Conservation (phyloP, 257 asterid species). For the Fraxinus anomala region DNA sequence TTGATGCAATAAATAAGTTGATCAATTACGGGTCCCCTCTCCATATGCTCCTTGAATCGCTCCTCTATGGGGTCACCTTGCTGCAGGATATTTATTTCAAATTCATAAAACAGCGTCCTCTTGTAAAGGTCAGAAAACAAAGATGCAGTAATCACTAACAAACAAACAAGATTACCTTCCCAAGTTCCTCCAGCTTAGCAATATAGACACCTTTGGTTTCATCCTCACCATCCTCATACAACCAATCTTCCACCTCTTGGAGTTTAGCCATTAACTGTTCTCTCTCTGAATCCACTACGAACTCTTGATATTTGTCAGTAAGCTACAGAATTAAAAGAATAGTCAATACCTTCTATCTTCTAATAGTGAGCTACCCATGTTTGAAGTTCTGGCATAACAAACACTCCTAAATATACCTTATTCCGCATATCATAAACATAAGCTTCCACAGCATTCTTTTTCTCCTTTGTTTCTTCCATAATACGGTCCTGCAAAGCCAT, state of each 20-base stretch:
- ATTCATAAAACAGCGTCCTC: not conserved
- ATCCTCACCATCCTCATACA: conserved; percentile 96
- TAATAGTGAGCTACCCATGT: not conserved
- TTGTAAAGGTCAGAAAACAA: not conserved
- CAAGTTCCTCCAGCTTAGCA: not conserved
- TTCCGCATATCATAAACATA: conserved; percentile 92
- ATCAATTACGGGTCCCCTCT: conserved; percentile 72
- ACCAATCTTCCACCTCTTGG: conserved; percentile 96
- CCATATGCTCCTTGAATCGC: conserved; percentile 73
- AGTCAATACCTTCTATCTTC: not conserved
- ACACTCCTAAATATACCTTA: conserved; percentile 49
- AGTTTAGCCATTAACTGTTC: conserved; percentile 67
- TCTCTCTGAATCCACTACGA: conserved; percentile 67
- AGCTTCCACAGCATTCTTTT: conserved; percentile 94
- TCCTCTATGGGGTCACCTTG: conserved; percentile 88
- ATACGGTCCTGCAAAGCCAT: conserved; percentile 98
- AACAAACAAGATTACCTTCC: conserved; percentile 33
- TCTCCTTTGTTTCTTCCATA: conserved; percentile 98
- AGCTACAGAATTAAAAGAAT: conserved; percentile 8
- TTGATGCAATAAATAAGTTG: conserved; percentile 60
- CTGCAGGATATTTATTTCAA: conserved; percentile 43
- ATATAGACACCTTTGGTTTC: conserved; percentile 59
- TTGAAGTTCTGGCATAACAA: conserved; percentile 14
- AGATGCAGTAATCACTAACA: not conserved
- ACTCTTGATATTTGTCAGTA: conserved; percentile 21